These are phyloP conservation scores for Lachnellula suecica DNA, from an alignment of 2,329 filamentous ascomycete genomes.

Conservation along the genomic window DNA sequence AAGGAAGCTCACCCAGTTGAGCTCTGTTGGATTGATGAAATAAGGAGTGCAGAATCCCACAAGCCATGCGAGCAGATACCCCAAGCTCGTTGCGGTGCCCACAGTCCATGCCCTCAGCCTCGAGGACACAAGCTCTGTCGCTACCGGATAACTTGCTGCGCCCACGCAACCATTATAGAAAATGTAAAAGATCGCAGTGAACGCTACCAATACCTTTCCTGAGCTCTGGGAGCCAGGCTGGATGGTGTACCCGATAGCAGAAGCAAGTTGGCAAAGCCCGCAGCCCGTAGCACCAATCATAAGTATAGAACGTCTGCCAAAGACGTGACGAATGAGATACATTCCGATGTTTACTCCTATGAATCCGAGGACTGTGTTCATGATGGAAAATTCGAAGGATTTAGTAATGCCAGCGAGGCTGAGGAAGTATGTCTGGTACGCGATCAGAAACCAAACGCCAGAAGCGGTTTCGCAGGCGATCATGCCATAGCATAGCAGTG, in stretches of 20 bases:
- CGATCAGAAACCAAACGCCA: slow-evolving; percentile 30
- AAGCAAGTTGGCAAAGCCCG: no score
- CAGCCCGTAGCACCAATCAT: no score
- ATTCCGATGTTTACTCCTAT: slow-evolving; percentile 29
- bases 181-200: slow-evolving; percentile 34
- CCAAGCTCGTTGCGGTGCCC: slow-evolving; percentile 42
- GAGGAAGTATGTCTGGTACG: slow-evolving; percentile 31
- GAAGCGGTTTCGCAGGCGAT: slow-evolving; percentile 27
- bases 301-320: no score
- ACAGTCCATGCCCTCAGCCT: slow-evolving; percentile 44
- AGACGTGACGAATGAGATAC: no score
- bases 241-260: no score
- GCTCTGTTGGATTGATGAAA: slow-evolving; percentile 37
- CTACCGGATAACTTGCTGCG: slow-evolving; percentile 15
- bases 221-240: no score
- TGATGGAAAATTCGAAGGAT: no score
- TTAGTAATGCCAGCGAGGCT: slow-evolving; percentile 33
- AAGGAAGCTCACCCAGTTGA: slow-evolving; percentile 36
- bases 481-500: slow-evolving; percentile 30
- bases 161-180: slow-evolving; percentile 36
- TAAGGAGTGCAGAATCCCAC: slow-evolving; percentile 33
- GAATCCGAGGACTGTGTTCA: no score
- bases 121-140: slow-evolving; percentile 36
- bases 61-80: slow-evolving; percentile 37
- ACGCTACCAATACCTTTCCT: slow-evolving; percentile 33